phyloP scores from a whole-genome alignment of 2,329 filamentous ascomycete genomes.

The Pseudogymnoascus sp. region DNA sequence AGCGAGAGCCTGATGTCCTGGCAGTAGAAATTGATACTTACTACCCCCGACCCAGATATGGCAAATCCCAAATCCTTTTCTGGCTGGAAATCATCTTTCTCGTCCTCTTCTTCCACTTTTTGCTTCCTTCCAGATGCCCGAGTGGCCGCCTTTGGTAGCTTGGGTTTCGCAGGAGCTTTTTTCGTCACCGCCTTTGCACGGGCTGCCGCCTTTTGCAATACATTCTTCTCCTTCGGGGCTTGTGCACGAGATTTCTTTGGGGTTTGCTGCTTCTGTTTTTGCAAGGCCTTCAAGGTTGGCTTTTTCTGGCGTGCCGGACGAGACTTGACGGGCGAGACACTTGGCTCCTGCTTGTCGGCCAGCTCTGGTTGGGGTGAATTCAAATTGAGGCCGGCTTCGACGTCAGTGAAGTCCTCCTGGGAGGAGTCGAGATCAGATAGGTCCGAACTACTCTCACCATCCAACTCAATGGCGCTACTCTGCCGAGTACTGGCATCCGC shows the following conservation, averaged over 20 bases:
- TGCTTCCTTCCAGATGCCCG: neutral
- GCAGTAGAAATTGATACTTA: neutral
- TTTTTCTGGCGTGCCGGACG: neutral
- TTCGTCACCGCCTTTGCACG: neutral
- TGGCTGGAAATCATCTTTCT: neutral
- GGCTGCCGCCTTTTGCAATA: neutral
- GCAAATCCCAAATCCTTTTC: neutral
- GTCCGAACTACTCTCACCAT: neutral
- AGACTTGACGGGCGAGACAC: neutral
- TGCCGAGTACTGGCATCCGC: neutral
- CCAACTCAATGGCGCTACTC: neutral
- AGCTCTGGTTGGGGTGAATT: neutral
- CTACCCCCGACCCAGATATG: neutral
- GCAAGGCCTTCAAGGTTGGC: neutral
- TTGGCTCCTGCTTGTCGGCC: neutral
- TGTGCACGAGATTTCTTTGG: neutral
- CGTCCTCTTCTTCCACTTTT: neutral
- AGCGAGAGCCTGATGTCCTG: neutral
- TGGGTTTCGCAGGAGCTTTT: neutral
- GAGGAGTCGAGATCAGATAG: neutral
- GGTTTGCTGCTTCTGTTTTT: neutral
- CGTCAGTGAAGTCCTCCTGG: neutral
- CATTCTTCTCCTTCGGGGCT: neutral
- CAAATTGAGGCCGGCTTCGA: neutral
- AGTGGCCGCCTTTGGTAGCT: neutral